Conservation (phyloP, 2,329 filamentous ascomycete genomes). For the Trematosphaeria pertusa region DNA sequence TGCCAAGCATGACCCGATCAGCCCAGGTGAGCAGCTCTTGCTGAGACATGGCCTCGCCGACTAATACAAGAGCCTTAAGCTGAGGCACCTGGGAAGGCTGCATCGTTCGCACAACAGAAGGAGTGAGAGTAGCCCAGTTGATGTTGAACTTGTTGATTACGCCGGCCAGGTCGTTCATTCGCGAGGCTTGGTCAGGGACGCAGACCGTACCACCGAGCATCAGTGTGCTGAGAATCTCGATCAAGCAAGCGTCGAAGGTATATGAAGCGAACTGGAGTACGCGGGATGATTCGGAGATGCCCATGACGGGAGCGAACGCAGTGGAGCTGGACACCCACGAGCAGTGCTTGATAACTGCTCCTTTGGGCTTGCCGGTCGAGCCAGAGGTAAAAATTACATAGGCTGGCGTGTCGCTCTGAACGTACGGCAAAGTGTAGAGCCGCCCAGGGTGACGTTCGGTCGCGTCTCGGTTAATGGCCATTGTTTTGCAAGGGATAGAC, state of each 20-base stretch:
- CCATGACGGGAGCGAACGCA: constrained; percentile 34
- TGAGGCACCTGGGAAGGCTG: constrained; percentile 35
- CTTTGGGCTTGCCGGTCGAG: constrained; percentile 64
- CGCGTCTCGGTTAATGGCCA: constrained; percentile 49
- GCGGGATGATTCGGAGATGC: constrained; percentile 60
- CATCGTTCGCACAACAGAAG: constrained; percentile 46
- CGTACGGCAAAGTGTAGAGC: constrained; percentile 37
- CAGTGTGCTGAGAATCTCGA: constrained; percentile 56
- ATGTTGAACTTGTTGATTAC: constrained; percentile 45
- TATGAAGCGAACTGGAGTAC: constrained; percentile 60
- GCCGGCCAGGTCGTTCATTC: constrained; percentile 54
- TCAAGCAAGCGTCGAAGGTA: constrained; percentile 55
- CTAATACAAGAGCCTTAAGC: constrained; percentile 35
- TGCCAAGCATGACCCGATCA: constrained; percentile 42
- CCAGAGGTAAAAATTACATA: constrained; percentile 69
- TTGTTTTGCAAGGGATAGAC: constrained; percentile 33
- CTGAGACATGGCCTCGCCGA: constrained; percentile 43
- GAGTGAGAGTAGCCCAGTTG: constrained; percentile 56
- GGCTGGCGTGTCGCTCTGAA: constrained; percentile 58
- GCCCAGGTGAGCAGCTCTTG: constrained; percentile 47
- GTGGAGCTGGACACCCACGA: constrained; percentile 59
- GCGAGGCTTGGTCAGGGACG: constrained; percentile 56
- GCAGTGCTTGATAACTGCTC: constrained; percentile 67
- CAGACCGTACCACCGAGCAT: constrained; percentile 57
- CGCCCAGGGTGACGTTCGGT: constrained; percentile 44